These are phyloP conservation scores for Argentina anserina DNA, from an alignment of 306 rosid genomes.

Conservation along the genomic window DNA sequence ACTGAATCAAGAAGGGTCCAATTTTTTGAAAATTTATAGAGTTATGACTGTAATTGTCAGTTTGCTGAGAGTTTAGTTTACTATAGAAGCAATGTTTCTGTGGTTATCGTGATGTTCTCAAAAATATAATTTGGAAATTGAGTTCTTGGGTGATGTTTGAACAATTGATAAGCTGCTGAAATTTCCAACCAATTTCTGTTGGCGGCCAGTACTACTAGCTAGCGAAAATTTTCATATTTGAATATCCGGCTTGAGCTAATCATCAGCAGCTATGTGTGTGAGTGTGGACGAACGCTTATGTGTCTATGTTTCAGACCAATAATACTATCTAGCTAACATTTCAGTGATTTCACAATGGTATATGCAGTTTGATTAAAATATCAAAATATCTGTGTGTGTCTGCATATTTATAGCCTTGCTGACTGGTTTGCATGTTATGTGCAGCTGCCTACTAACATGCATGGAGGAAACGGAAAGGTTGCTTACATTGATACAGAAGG, in stretches of 20 bases:
- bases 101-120: neutral
- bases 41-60: neutral
- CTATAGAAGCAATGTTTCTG: neutral
- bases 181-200: neutral
- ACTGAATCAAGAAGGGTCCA: neutral
- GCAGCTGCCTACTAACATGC: constrained; percentile 85
- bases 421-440: constrained; percentile 22
- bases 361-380: neutral
- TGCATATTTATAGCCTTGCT: neutral
- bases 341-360: neutral
- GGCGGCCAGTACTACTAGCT: neutral
- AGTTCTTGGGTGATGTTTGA: neutral
- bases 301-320: neutral
- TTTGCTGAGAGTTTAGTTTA: neutral
- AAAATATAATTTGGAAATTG: neutral
- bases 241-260: neutral
- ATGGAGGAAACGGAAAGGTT: constrained; percentile 93
- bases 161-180: neutral
- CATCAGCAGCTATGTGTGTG: neutral
- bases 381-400: too few relatives aligned
- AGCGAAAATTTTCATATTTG: neutral
- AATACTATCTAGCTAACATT: neutral
- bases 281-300: too few relatives aligned
- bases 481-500: constrained; percentile 96
- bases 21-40: too few relatives aligned